A percentile compares a stretch with the other conserved stretches of the same genome.
These are phyloP conservation scores for sorghum (Sorghum bicolor) DNA, from an alignment of 176 grass and related monocot species.

Conservation along the genomic window DNA sequence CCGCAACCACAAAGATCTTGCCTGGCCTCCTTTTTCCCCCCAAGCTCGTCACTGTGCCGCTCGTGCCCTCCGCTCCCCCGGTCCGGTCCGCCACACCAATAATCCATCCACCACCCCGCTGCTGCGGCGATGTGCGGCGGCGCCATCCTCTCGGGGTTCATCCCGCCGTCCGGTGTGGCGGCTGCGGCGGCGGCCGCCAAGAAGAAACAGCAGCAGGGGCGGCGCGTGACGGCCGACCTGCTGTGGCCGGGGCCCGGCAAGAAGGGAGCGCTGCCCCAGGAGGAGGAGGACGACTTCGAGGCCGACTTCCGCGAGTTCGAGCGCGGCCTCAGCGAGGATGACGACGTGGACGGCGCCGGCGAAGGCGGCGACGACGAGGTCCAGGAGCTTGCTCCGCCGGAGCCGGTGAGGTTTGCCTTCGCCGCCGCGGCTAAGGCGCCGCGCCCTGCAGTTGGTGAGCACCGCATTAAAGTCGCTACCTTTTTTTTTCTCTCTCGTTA, in stretches of 20 bases:
- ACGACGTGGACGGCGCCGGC: background rate
- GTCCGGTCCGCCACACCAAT: background rate
- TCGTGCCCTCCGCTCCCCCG: background rate
- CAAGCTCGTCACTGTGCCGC: background rate
- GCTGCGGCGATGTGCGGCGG: conserved; percentile 62
- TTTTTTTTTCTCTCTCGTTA: background rate
- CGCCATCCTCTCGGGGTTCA: conserved; percentile 69
- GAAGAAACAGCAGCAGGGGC: conserved; percentile 10
- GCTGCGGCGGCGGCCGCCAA: conserved; percentile 6
- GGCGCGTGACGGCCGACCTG: conserved; percentile 30
- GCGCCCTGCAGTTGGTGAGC: conserved; percentile 18
- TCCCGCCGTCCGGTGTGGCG: conserved; percentile 36
- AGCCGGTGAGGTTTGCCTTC: background rate
- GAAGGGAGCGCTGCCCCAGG: background rate
- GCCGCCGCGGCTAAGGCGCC: background rate
- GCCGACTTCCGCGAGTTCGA: conserved; percentile 72
- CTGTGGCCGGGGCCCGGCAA: conserved; percentile 35
- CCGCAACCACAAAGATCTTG: conserved; percentile 1
- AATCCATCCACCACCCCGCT: background rate
- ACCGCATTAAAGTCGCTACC: background rate
- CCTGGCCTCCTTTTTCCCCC: background rate
- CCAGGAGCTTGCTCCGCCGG: conserved; percentile 19
- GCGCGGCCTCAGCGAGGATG: conserved; percentile 27
- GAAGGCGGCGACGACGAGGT: conserved; percentile 15
- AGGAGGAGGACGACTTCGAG: conserved; percentile 49